Conservation (phyloP, 345 rosid genomes). For the Tarenaya hassleriana region DNA sequence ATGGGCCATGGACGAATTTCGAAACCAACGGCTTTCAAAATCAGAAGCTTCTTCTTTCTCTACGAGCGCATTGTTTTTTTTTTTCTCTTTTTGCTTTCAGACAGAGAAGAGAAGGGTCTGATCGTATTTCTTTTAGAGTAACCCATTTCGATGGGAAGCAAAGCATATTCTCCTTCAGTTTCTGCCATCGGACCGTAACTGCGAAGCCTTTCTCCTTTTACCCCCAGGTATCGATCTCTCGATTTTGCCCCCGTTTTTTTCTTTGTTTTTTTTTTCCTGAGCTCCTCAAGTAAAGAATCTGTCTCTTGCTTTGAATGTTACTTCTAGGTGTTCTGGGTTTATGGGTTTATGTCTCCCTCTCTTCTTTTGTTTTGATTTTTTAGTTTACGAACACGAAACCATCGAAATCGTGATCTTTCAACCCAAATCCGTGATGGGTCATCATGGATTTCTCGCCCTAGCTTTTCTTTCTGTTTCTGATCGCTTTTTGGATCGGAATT, state of each 20-base stretch:
- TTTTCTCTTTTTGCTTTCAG: too few relatives aligned
- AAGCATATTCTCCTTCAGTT: constrained; percentile 6
- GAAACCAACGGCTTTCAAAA: constrained; percentile 6
- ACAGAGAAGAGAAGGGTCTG: background rate
- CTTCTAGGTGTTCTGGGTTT: constrained; percentile 7
- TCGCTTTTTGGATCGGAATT: background rate
- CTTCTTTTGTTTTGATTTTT: constrained; percentile 1
- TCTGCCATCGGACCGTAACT: background rate
- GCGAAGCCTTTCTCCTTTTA: background rate
- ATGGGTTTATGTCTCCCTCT: constrained; percentile 4
- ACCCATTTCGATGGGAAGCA: constrained; percentile 22
- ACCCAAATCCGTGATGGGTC: constrained; percentile 24
- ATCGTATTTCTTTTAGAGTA: constrained; percentile 16
- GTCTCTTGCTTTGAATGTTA: constrained; percentile 27
- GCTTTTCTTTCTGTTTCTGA: constrained; percentile 5
- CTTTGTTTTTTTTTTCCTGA: background rate
- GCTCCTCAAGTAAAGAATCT: constrained; percentile 28
- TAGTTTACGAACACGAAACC: constrained; percentile 2
- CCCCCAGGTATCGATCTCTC: constrained; percentile 18
- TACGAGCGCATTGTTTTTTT: too few relatives aligned
- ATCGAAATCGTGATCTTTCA: background rate
- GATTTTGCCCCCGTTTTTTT: too few relatives aligned
- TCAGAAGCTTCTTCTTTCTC: background rate
- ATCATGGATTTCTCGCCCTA: constrained; percentile 23
- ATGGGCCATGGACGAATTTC: background rate